Conservation (phyloP, 176 grass and related monocot genomes). For the Alloteropsis semialata region DNA sequence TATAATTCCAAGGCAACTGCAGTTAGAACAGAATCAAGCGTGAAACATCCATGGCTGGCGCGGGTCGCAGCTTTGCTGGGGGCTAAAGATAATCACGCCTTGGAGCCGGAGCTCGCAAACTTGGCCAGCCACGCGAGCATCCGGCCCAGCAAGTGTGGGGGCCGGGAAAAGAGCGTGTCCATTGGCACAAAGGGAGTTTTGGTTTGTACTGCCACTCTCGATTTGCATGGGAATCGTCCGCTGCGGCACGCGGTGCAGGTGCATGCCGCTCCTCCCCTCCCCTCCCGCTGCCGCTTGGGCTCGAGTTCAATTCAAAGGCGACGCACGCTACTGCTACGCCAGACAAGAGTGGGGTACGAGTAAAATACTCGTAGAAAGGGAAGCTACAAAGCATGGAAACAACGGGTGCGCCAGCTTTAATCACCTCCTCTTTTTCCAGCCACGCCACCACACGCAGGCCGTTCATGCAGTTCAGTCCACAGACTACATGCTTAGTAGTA, state of each 20-base stretch:
- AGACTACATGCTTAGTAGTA: neutral
- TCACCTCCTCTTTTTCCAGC: constrained; percentile 18
- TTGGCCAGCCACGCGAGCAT: neutral
- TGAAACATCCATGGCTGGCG: neutral
- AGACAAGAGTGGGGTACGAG: neutral
- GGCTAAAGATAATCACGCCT: constrained; percentile 26
- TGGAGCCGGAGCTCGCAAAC: neutral
- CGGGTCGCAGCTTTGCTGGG: neutral
- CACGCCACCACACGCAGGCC: neutral
- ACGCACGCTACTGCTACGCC: neutral
- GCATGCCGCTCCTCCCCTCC: neutral
- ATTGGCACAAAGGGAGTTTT: constrained; percentile 13
- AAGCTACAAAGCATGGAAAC: no score
- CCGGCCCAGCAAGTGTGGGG: neutral
- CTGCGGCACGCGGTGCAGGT: no score
- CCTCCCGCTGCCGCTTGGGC: neutral
- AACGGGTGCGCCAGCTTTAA: constrained; percentile 30
- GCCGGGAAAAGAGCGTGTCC: neutral
- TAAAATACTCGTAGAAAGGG: neutral
- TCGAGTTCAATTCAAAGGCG: constrained; percentile 31
- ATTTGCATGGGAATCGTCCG: constrained; percentile 39
- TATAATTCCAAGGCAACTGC: neutral
- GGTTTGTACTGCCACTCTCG: neutral
- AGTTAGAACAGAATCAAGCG: neutral
- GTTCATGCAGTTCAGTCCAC: constrained; percentile 16